These are phyloP conservation scores for Solanum hybrid DNA, from an alignment of 305 asterid genomes.

Conservation along the genomic window DNA sequence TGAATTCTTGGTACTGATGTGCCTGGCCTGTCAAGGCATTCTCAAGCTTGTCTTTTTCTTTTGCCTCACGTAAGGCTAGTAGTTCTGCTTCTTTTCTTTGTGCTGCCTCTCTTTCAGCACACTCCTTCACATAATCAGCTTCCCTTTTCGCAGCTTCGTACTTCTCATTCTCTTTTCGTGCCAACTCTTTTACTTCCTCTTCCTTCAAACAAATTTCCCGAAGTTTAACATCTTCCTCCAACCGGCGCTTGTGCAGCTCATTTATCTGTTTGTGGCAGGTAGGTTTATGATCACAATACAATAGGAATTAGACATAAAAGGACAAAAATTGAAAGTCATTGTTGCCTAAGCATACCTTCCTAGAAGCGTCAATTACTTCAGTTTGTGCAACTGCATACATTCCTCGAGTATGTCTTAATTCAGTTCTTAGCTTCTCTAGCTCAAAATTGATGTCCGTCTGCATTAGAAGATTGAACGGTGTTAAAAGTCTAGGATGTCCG, in stretches of 20 bases:
- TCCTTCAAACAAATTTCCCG: slow-evolving; percentile 48
- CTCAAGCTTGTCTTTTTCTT: slow-evolving; percentile 65
- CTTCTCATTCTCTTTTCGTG: slow-evolving; percentile 44
- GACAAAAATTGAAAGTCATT: not conserved
- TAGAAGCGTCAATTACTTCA: slow-evolving; percentile 69
- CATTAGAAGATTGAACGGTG: not conserved
- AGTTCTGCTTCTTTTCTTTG: slow-evolving; percentile 65
- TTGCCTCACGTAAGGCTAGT: slow-evolving; percentile 36
- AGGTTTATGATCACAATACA: not conserved
- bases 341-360: slow-evolving; percentile 46
- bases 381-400: slow-evolving; percentile 75
- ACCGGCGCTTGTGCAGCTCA: slow-evolving; percentile 49
- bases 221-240: slow-evolving; percentile 57
- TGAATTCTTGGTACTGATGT: slow-evolving; percentile 47
- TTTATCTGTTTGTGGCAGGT: slow-evolving; percentile 30
- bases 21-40: slow-evolving; percentile 41
- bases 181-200: slow-evolving; percentile 67
- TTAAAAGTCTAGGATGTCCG: not conserved
- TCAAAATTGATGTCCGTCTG: slow-evolving; percentile 56
- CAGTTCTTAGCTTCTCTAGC: slow-evolving; percentile 72
- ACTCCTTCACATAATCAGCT: slow-evolving; percentile 43
- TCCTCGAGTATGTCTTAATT: slow-evolving; percentile 68
- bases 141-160: slow-evolving; percentile 54
- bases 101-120: slow-evolving; percentile 62
- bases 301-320: not conserved